Evolutionary conservation across 306 rosid genomes (phyloP).

Genomic region (Prunus mongolica): DNA sequence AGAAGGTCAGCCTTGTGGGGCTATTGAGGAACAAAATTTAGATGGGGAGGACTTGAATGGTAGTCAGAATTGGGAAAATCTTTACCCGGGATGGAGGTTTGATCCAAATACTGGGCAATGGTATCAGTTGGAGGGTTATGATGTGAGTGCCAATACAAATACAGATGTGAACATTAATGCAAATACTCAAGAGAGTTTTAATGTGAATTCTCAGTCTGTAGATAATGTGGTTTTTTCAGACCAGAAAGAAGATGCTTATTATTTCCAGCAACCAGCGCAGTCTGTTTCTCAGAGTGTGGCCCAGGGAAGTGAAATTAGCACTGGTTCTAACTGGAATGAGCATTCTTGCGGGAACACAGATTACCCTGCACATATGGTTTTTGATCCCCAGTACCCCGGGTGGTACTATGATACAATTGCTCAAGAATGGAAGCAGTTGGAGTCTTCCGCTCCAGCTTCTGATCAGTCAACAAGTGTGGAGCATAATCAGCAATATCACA

Average conservation of each 20-base stretch:
- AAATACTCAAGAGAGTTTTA: slow-evolving; percentile 25
- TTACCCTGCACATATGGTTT: slow-evolving; percentile 65
- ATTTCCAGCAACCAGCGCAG: slow-evolving; percentile 43
- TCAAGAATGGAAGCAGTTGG: slow-evolving; percentile 66
- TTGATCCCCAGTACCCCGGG: slow-evolving; percentile 70
- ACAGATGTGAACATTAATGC: slow-evolving; percentile 7
- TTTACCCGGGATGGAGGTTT: slow-evolving; percentile 76
- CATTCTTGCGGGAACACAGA: slow-evolving; percentile 39
- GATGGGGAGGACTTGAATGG: slow-evolving; percentile 40
- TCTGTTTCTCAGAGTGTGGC: slow-evolving; percentile 35
- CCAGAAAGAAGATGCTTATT: slow-evolving; percentile 33
- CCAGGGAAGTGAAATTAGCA: slow-evolving; percentile 31
- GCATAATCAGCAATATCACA: slow-evolving; percentile 21
- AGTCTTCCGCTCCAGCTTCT: slow-evolving; percentile 33
- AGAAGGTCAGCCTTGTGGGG: slow-evolving; percentile 34
- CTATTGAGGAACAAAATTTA: slow-evolving; percentile 16
- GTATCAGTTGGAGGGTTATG: slow-evolving; percentile 52
- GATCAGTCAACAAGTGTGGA: slow-evolving; percentile 33
- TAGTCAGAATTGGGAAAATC: slow-evolving; percentile 60
- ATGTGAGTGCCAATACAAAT: slow-evolving; percentile 14
- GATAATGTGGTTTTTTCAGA: slow-evolving; percentile 26
- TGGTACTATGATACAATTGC: slow-evolving; percentile 66
- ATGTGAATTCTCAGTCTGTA: slow-evolving; percentile 22
- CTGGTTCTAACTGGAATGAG: slow-evolving; percentile 42
- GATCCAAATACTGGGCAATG: slow-evolving; percentile 57